Percentiles rank a stretch among this genome's conserved stretches.
Conservation (phyloP, 2,329 filamentous ascomycete species). For the Pyrenophora teres region DNA sequence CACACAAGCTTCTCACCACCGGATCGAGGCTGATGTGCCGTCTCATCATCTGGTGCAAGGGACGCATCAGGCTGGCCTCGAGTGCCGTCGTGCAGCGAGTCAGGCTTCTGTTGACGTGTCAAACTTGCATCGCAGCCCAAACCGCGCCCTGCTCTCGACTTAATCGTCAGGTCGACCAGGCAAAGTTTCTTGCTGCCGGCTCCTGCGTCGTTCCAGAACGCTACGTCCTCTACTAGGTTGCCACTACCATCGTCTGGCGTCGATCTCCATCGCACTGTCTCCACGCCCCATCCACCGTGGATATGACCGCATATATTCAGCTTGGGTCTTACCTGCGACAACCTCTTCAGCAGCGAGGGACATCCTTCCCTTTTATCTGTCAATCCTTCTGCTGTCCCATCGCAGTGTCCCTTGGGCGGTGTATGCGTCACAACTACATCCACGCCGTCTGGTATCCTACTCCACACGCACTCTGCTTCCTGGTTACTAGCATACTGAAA, state of each 20-base stretch:
- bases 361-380: constrained; percentile 59
- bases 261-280: constrained; percentile 66
- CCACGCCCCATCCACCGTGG: constrained; percentile 68
- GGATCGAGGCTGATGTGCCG: constrained; percentile 24
- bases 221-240: constrained; percentile 53
- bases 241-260: constrained; percentile 7
- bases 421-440: constrained; percentile 75
- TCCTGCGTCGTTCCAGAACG: constrained; percentile 65
- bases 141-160: constrained; percentile 42
- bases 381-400: constrained; percentile 42
- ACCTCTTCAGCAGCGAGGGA: constrained; percentile 59
- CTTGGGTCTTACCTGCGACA: constrained; percentile 66
- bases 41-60: constrained; percentile 2
- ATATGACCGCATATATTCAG: constrained; percentile 74
- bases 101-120: constrained; percentile 34
- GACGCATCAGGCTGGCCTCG: constrained; percentile 27
- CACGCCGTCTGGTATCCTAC: constrained; percentile 62
- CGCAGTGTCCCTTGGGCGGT: constrained; percentile 65
- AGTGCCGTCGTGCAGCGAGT: constrained; percentile 12
- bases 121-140: constrained; percentile 35
- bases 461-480: constrained; percentile 60
- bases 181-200: constrained; percentile 64
- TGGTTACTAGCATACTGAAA: constrained; percentile 62
- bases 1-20: constrained; percentile 24
- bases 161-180: constrained; percentile 63